A percentile compares a stretch with the other conserved stretches of the same genome.
Evolutionary conservation across 768 basidiomycete genomes (phyloP).

Genomic region (Pulveroboletus sp.): DNA sequence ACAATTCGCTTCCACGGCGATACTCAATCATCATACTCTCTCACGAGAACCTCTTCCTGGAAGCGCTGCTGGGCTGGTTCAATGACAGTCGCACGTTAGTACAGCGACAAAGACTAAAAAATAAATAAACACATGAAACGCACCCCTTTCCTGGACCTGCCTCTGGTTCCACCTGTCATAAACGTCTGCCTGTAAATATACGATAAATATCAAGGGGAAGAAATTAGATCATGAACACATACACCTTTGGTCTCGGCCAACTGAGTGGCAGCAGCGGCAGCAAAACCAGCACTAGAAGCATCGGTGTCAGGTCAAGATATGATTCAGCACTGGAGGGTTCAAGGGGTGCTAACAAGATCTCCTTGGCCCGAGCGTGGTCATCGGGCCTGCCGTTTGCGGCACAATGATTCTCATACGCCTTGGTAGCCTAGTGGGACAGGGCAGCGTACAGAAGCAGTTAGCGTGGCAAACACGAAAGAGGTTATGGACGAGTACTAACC

Average conservation of each 20-base stretch:
- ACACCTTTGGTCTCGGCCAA: slow-evolving; percentile 21
- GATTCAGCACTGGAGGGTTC: not conserved
- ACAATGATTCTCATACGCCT: slow-evolving; percentile 16
- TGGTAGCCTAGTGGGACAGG: slow-evolving; percentile 8
- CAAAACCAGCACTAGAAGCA: slow-evolving; percentile 9
- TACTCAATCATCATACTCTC: not conserved
- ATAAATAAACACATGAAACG: not conserved
- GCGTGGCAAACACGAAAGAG: not conserved
- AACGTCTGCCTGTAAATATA: not conserved
- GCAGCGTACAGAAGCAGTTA: not conserved
- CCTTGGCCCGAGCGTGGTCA: slow-evolving; percentile 20
- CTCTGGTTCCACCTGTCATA: slow-evolving; percentile 1
- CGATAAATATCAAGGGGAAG: not conserved
- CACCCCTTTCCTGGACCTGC: not conserved
- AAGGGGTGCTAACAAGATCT: slow-evolving; percentile 12
- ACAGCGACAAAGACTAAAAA: not conserved
- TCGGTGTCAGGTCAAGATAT: not conserved
- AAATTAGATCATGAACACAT: not conserved
- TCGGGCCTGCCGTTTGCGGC: slow-evolving; percentile 15
- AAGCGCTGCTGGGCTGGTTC: not conserved
- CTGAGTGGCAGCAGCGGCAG: slow-evolving; percentile 1
- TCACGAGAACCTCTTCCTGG: not conserved
- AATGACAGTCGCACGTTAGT: not conserved
- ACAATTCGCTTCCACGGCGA: no score
- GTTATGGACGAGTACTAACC: slow-evolving; percentile 4